Conservation (phyloP, 2,329 filamentous ascomycete genomes). For the Sporothrix luriei region DNA sequence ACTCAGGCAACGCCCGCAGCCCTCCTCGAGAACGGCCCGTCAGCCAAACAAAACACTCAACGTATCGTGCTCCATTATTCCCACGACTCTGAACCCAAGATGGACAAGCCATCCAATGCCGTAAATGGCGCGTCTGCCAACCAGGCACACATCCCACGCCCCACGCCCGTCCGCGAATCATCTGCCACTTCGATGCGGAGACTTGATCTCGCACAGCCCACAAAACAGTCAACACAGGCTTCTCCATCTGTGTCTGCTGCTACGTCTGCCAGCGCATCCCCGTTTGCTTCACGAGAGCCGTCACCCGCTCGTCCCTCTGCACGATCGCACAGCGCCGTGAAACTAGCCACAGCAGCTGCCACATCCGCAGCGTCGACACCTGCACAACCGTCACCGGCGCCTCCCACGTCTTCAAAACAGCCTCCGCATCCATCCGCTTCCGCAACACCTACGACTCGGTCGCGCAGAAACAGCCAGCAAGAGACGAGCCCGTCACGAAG, state of each 20-base stretch:
- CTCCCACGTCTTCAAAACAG: slow-evolving; percentile 12
- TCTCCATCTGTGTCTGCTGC: slow-evolving; percentile 38
- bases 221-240: slow-evolving; percentile 34
- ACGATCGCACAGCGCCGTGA: slow-evolving; percentile 38
- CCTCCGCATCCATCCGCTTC: slow-evolving; percentile 41
- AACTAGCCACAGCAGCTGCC: slow-evolving; percentile 40
- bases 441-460: slow-evolving; percentile 45
- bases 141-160: slow-evolving; percentile 35
- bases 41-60: slow-evolving; percentile 23
- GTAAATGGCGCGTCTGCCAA: slow-evolving; percentile 40
- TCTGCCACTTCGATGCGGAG: slow-evolving; percentile 37
- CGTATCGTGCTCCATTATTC: slow-evolving; percentile 35
- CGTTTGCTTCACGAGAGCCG: slow-evolving; percentile 49
- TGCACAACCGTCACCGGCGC: slow-evolving; percentile 18
- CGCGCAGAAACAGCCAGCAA: slow-evolving; percentile 66
- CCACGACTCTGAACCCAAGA: slow-evolving; percentile 38
- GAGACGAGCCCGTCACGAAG: slow-evolving; percentile 65
- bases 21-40: slow-evolving; percentile 35
- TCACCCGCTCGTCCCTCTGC: slow-evolving; percentile 51
- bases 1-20: slow-evolving; percentile 8
- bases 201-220: slow-evolving; percentile 34
- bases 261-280: slow-evolving; percentile 41
- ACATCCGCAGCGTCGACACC: not conserved
- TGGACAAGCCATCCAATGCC: slow-evolving; percentile 45
- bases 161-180: slow-evolving; percentile 40